phyloP scores from a whole-genome alignment of 169 alveolate genomes.

The Eimeria necatrix region DNA sequence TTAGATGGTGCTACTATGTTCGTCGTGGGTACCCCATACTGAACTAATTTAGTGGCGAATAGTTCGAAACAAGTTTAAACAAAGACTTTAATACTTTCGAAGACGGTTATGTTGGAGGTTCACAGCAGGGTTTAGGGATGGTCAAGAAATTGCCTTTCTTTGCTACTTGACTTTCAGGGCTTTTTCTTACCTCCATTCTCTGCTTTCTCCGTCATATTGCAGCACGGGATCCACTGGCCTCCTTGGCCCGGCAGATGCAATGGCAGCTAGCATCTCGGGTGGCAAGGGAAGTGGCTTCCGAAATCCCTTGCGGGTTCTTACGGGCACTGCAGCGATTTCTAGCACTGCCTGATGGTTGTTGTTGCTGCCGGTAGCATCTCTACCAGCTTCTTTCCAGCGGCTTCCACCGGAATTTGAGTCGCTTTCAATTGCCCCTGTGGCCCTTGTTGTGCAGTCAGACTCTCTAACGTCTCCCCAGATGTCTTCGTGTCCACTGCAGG shows the following conservation, averaged over 20 bases:
- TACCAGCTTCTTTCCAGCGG: slow-evolving; percentile 51
- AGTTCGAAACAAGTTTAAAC: no score
- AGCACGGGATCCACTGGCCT: slow-evolving; percentile 79
- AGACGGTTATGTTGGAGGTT: no score
- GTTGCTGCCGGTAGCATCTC: slow-evolving; percentile 27
- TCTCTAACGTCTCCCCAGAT: slow-evolving; percentile 49
- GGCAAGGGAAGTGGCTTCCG: slow-evolving; percentile 81
- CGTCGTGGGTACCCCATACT: no score
- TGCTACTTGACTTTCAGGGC: neutral
- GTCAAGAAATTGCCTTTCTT: no score
- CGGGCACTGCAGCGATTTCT: slow-evolving; percentile 79
- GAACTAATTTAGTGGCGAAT: no score
- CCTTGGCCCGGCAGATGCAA: slow-evolving; percentile 72
- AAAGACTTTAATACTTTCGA: no score
- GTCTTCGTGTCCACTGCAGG: neutral
- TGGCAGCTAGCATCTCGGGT: slow-evolving; percentile 79
- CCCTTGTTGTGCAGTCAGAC: neutral
- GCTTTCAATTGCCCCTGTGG: slow-evolving; percentile 45
- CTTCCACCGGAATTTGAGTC: slow-evolving; percentile 42
- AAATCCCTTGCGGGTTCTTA: slow-evolving; percentile 79
- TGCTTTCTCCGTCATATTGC: slow-evolving; percentile 79
- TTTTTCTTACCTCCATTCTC: slow-evolving; percentile 78
- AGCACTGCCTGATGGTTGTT: slow-evolving; percentile 2
- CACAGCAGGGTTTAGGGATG: no score
- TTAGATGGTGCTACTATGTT: no score